Conservation (phyloP, 805 yeast genomes). For the Naumovozyma dairenensis region DNA sequence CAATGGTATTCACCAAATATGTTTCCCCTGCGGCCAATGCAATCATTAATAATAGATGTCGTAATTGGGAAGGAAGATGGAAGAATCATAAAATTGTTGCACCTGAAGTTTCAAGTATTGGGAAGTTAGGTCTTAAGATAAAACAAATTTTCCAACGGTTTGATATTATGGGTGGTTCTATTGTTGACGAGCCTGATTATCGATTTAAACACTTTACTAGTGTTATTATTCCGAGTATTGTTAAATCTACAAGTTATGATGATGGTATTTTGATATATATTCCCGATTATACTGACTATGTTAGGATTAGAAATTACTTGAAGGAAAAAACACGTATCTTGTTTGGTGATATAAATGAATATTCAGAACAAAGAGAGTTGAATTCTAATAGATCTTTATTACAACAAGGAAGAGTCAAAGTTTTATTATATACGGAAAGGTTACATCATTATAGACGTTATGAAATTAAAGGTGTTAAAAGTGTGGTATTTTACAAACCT, state of each 20-base stretch:
- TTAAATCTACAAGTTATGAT: constrained; percentile 47
- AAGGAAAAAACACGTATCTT: constrained; percentile 47
- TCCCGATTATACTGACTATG: constrained; percentile 79
- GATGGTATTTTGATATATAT: constrained; percentile 73
- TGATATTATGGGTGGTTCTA: constrained; percentile 37
- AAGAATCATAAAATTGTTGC: constrained; percentile 41
- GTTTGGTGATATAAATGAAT: constrained; percentile 74
- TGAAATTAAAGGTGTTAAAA: constrained; percentile 76
- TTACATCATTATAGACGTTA: constrained; percentile 84
- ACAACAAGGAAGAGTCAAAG: constrained; percentile 48
- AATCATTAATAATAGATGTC: constrained; percentile 39
- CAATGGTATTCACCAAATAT: constrained; percentile 64
- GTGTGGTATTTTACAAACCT: constrained; percentile 68
- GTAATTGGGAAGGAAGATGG: constrained; percentile 51
- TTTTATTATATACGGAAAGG: constrained; percentile 87
- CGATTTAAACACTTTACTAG: constrained; percentile 74
- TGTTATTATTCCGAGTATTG: constrained; percentile 61
- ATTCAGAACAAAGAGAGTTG: constrained; percentile 60
- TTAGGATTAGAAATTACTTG: constrained; percentile 61
- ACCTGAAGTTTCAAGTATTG: constrained; percentile 45
- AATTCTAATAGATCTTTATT: constrained; percentile 65
- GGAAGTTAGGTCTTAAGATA: constrained; percentile 54
- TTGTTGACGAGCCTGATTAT: constrained; percentile 65
- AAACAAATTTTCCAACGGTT: constrained; percentile 67
- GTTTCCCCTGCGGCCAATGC: constrained; percentile 74